These are phyloP conservation scores for Fusarium kyushuense DNA, from an alignment of 2,329 filamentous ascomycete species.

Conservation along the genomic window DNA sequence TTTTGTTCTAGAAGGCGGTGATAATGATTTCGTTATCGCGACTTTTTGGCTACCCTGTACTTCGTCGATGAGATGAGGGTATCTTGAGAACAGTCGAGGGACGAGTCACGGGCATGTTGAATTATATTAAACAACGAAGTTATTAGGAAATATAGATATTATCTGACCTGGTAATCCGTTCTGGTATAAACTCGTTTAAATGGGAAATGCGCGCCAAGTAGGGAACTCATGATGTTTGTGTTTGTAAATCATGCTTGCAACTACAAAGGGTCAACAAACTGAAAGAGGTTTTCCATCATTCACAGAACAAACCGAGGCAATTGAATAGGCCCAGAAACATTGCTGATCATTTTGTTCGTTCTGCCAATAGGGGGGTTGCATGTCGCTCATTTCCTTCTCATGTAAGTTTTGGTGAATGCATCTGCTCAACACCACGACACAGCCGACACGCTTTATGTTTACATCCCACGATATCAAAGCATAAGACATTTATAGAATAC, in stretches of 20 bases:
- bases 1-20: constrained; percentile 15
- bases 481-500: too few relatives aligned
- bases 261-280: too few relatives aligned
- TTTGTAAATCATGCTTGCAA: too few relatives aligned
- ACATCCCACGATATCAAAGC: background rate
- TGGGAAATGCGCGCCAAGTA: too few relatives aligned
- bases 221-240: too few relatives aligned
- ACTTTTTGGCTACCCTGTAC: constrained; percentile 7
- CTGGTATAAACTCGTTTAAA: too few relatives aligned
- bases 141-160: too few relatives aligned
- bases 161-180: too few relatives aligned
- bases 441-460: background rate
- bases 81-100: background rate
- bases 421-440: background rate
- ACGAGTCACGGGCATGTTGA: background rate
- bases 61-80: background rate
- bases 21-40: background rate
- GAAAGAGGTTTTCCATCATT: background rate
- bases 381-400: background rate
- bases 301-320: background rate
- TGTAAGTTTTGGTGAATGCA: background rate
- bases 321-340: background rate
- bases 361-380: too few relatives aligned
- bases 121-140: background rate
- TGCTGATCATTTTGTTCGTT: fast-evolving